phyloP scores from a whole-genome alignment of 2,329 filamentous ascomycete species.

The Colletotrichum sp. region DNA sequence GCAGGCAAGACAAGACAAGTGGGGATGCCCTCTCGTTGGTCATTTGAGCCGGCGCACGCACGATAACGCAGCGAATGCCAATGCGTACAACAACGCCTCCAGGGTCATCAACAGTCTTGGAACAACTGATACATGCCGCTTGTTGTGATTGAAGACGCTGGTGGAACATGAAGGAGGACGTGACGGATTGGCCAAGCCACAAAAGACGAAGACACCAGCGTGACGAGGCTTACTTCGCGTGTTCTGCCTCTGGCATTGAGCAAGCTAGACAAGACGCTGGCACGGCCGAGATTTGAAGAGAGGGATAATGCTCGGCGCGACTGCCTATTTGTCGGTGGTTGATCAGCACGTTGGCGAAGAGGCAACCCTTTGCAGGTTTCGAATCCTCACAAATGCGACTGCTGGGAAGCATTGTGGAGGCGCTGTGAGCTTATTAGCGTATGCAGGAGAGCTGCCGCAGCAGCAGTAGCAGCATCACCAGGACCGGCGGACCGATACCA shows the following conservation, averaged over 20 bases:
- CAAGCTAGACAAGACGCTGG: not conserved
- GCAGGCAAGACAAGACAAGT: constrained; percentile 11
- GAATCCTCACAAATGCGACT: not conserved
- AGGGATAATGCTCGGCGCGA: not conserved
- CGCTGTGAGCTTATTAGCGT: not conserved
- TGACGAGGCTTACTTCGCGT: not conserved
- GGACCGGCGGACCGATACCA: not conserved
- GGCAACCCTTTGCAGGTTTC: not conserved
- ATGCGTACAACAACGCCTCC: not conserved
- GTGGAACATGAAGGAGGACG: not conserved
- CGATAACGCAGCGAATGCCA: constrained; percentile 9
- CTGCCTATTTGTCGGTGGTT: not conserved
- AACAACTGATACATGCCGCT: not conserved
- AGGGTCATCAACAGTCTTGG: not conserved
- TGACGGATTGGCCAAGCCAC: not conserved
- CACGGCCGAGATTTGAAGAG: not conserved
- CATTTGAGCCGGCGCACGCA: not conserved
- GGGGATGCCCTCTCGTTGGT: not conserved
- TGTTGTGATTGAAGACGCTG: not conserved
- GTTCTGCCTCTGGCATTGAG: not conserved
- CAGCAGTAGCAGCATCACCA: not conserved
- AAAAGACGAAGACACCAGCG: not conserved
- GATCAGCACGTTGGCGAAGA: not conserved
- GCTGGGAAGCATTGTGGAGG: not conserved
- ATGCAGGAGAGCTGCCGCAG: not conserved